Conservation (phyloP, 495 filamentous ascomycete species). For the Trichoderma parareesei region DNA sequence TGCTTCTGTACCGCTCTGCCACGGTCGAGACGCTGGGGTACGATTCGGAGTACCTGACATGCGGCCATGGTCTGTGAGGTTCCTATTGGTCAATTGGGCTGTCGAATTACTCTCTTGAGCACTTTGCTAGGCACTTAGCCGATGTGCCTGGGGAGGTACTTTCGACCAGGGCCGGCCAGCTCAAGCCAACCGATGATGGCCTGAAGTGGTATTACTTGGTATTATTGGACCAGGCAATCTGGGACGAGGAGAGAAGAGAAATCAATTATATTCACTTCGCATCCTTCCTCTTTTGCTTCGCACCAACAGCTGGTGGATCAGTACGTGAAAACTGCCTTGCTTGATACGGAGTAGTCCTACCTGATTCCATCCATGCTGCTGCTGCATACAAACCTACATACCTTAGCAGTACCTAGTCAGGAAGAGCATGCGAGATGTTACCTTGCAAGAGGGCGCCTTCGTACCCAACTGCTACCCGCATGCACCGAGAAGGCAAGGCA, state of each 20-base stretch:
- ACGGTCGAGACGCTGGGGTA: neutral
- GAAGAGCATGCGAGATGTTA: neutral
- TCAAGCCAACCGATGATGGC: neutral
- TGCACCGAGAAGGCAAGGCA: neutral
- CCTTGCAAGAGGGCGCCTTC: neutral
- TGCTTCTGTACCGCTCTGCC: neutral
- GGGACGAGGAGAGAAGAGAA: too few relatives aligned
- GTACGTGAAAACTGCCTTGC: neutral
- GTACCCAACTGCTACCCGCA: neutral
- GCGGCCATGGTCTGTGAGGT: neutral
- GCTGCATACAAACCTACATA: too few relatives aligned
- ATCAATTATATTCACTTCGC: too few relatives aligned
- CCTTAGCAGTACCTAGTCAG: too few relatives aligned
- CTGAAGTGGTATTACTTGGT: too few relatives aligned
- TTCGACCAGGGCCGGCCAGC: neutral
- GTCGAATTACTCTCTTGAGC: conserved; percentile 1
- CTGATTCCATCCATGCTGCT: too few relatives aligned
- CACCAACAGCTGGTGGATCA: neutral
- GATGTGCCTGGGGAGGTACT: neutral
- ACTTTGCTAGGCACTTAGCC: neutral
- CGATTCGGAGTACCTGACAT: too few relatives aligned
- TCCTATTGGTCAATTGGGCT: neutral
- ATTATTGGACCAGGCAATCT: too few relatives aligned
- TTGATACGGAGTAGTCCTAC: too few relatives aligned
- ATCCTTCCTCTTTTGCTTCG: neutral